These are phyloP conservation scores for Annulohypoxylon nitens DNA, from an alignment of 495 filamentous ascomycete species.

Conservation along the genomic window DNA sequence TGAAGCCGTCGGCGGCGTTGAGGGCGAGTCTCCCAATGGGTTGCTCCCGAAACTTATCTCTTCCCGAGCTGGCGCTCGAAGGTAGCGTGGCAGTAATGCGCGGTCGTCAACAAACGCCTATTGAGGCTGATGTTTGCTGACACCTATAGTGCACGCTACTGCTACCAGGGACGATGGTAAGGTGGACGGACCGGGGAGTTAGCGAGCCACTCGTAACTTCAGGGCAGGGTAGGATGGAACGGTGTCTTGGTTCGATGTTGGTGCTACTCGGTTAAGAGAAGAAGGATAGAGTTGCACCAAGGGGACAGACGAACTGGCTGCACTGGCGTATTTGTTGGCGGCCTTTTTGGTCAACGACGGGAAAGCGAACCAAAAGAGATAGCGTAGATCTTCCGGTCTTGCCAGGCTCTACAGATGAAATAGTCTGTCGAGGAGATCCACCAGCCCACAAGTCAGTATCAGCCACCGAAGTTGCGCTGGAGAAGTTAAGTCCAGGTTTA, in stretches of 20 bases:
- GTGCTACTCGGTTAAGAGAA: conserved; percentile 42
- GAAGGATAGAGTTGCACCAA: conserved; percentile 53
- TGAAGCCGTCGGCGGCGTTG: conserved; percentile 66
- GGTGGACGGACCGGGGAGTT: conserved; percentile 48
- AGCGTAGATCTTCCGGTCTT: conserved; percentile 44
- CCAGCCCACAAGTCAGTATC: conserved; percentile 41
- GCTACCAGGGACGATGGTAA: conserved; percentile 46
- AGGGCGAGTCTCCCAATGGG: conserved; percentile 52
- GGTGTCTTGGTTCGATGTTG: conserved; percentile 50
- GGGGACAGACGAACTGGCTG: conserved; percentile 50
- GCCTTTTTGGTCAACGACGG: conserved; percentile 49
- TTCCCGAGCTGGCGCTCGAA: conserved; percentile 52
- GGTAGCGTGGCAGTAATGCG: conserved; percentile 44
- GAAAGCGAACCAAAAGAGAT: conserved; percentile 41
- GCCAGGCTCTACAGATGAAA: conserved; percentile 39
- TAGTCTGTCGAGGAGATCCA: conserved; percentile 44
- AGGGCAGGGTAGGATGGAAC: conserved; percentile 49
- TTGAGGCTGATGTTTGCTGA: conserved; percentile 51
- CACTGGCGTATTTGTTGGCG: conserved; percentile 54
- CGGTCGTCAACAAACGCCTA: conserved; percentile 50
- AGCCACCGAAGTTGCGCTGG: conserved; percentile 45
- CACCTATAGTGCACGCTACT: conserved; percentile 61
- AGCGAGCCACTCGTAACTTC: conserved; percentile 46
- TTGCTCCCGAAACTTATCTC: conserved; percentile 48
- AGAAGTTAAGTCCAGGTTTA: conserved; percentile 41